Percentiles rank a stretch among this genome's conserved stretches.
phyloP scores from a whole-genome alignment of 352 stramenopile species.

The Phytophthora quininea region DNA sequence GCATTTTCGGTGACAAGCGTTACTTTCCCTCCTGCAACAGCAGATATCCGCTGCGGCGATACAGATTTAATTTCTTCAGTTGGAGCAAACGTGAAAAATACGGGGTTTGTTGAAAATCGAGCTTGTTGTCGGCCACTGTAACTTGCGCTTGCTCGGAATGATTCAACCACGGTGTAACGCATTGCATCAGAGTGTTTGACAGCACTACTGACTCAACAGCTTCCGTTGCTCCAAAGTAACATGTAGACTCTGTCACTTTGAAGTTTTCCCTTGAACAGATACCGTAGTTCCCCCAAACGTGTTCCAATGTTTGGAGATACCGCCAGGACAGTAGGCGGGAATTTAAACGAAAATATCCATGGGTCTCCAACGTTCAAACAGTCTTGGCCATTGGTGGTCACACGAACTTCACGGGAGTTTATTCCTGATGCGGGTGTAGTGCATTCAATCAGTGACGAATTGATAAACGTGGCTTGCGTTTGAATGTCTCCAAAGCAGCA shows the following conservation, averaged over 20 bases:
- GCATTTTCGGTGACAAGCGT: conserved; percentile 45
- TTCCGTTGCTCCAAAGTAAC: conserved; percentile 37
- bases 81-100: conserved; percentile 48
- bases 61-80: conserved; percentile 53
- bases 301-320: conserved; percentile 45
- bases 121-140: conserved; percentile 67
- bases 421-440: conserved; percentile 42
- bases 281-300: conserved; percentile 61
- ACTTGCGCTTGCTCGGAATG: conserved; percentile 31
- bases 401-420: conserved; percentile 28
- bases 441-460: conserved; percentile 64
- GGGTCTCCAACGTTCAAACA: conserved; percentile 44
- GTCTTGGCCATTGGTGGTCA: conserved; percentile 68
- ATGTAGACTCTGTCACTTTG: conserved; percentile 40
- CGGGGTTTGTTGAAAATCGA: conserved; percentile 53
- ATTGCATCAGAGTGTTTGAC: conserved; percentile 50
- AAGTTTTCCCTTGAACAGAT: conserved; percentile 49
- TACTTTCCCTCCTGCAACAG: conserved; percentile 40
- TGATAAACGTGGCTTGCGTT: conserved; percentile 68
- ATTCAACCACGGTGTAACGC: conserved; percentile 40
- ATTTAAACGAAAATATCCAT: conserved; percentile 52
- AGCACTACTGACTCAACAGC: conserved; percentile 29
- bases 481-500: conserved; percentile 70
- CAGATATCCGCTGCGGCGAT: conserved; percentile 36
- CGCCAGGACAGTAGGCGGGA: conserved; percentile 31